Conservation (phyloP, 2,329 filamentous ascomycete species). For the Aspergillus sclerotialis region DNA sequence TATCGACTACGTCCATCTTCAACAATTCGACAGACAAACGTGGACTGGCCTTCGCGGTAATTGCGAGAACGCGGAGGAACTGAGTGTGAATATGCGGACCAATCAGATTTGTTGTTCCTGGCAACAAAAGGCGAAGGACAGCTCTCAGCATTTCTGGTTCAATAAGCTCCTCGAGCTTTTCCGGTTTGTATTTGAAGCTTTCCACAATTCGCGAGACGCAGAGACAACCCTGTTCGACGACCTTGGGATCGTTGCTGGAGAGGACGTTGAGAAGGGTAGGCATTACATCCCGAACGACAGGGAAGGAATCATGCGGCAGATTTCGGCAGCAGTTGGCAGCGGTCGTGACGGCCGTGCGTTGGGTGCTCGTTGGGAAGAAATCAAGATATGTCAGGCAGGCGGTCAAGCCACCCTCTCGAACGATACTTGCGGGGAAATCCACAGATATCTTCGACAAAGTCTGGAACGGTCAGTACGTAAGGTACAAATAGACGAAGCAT, state of each 20-base stretch:
- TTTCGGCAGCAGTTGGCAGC: conserved; percentile 98
- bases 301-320: conserved; percentile 87
- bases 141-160: conserved; percentile 79
- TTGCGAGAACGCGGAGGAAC: conserved; percentile 84
- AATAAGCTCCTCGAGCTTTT: conserved; percentile 86
- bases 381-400: conserved; percentile 95
- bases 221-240: conserved; percentile 91
- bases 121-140: conserved; percentile 78
- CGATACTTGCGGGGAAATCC: conserved; percentile 91
- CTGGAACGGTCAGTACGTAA: conserved; percentile 24
- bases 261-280: conserved; percentile 86
- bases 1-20: conserved; percentile 95
- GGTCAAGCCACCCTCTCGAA: conserved; percentile 87
- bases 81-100: conserved; percentile 92
- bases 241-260: conserved; percentile 86
- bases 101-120: conserved; percentile 92
- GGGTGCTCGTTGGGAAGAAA: conserved; percentile 95
- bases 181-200: conserved; percentile 84
- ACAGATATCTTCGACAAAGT: conserved; percentile 96
- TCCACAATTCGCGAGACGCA: conserved; percentile 95
- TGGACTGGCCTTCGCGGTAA: conserved; percentile 83
- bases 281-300: conserved; percentile 91
- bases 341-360: conserved; percentile 92
- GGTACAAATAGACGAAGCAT: not conserved
- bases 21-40: conserved; percentile 81